These are phyloP conservation scores for Adansonia madagascariensis DNA, from an alignment of 441 rosid genomes.

Conservation along the genomic window DNA sequence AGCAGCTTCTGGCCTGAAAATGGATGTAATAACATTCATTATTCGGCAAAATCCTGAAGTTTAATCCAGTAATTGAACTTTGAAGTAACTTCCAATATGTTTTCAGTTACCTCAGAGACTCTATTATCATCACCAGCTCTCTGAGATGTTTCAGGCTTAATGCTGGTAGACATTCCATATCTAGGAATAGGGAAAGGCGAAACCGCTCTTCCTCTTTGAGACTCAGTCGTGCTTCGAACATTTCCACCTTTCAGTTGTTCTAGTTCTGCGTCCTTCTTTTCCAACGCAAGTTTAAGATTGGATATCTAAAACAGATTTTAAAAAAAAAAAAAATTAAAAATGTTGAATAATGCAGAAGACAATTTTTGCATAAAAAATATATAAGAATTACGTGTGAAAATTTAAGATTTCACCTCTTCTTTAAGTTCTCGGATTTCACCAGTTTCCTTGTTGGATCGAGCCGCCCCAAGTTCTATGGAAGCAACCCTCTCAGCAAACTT, in stretches of 20 bases:
- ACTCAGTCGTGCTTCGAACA: conserved; percentile 46
- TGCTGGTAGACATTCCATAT: conserved; percentile 44
- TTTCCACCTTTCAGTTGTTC: conserved; percentile 63
- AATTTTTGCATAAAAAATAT: background rate
- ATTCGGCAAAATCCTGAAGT: too few relatives aligned
- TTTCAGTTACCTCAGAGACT: conserved; percentile 59
- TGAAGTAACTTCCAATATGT: background rate
- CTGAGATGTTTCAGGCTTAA: conserved; percentile 60
- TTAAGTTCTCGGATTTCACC: conserved; percentile 12
- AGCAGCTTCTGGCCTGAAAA: conserved; percentile 77
- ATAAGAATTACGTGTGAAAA: background rate
- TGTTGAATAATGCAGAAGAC: background rate
- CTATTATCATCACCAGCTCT: conserved; percentile 52
- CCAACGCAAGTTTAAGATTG: conserved; percentile 68
- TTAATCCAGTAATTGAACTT: too few relatives aligned
- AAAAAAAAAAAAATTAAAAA: background rate
- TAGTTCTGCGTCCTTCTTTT: conserved; percentile 82
- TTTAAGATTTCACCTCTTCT: background rate
- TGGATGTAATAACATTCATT: background rate
- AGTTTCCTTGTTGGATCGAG: conserved; percentile 8
- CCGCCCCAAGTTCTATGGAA: conserved; percentile 15
- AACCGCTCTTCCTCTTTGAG: conserved; percentile 75
- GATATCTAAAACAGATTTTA: conserved; percentile 39
- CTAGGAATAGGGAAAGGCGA: conserved; percentile 81
- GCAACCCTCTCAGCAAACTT: conserved; percentile 21